Base-by-base conservation (phyloP, 371 early-diverging fungal genomes). In the Mucor saturninus region DNA sequence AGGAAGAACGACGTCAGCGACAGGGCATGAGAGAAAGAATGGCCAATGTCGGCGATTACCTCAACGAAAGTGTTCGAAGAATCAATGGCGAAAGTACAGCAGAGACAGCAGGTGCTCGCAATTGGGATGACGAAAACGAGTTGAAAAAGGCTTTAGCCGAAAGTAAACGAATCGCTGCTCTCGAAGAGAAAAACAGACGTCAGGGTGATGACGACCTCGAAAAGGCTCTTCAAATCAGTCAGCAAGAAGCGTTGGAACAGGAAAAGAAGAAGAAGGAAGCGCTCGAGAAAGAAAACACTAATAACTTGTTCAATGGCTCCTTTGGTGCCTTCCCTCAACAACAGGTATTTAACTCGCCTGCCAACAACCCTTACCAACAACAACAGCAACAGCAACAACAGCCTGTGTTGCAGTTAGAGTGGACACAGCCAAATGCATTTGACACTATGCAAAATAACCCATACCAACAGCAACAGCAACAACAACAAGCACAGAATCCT, bases 31-130 rank as follows among this genome's bases (percentile, higher is more conserved):
- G 73, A 15, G 79, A 81, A 66, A 76, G 82, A 42, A 69, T 78
- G 58, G 75, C 72, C 0, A 69, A 67, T 29, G 61, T 75, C 4
- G 67, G 75, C 67, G 64, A 95, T 92, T 29, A 80, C 92, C 26
- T 94, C 87, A 63, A 93, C 87, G 69, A 93, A 86, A 54, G 38
- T 77, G 61, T 57, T 51, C 52, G 78, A 68, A 49, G 61, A 60
- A 62, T 69, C 14, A 49, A 63, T 56, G 61, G 60, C 4, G 39
- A 29, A 14, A 29, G 57, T 21, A 45, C 46, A 21, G 1, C 21
- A 14, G 46, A 45, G 9, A 50, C 40, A 5, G 55, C 29, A 48
- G 60, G 56, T 52, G 59, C 32, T 11, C 37, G 56, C 4, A n/a
- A 8, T 29, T 57, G 52, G 38, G 56, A 65, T 11, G 73, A 69